These are phyloP conservation scores for Alisma plantagoaquatica DNA, from an alignment of 106 monocot genomes.

Conservation along the genomic window DNA sequence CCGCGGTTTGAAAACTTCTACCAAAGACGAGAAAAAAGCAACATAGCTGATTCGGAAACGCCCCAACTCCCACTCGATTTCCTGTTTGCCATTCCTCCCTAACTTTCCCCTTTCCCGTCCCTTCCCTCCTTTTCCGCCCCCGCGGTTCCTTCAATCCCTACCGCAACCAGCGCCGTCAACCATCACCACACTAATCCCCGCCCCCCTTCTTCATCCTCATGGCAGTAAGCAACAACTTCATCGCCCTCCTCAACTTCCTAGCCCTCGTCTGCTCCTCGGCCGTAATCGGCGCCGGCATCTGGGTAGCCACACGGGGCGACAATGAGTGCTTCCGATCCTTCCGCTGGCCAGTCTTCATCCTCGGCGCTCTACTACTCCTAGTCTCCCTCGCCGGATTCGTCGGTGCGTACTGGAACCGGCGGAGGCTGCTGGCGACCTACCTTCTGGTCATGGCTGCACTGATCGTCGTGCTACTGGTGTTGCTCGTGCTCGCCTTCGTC, in stretches of 20 bases:
- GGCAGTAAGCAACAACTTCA: slow-evolving; percentile 84
- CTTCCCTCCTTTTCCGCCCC: too few relatives aligned
- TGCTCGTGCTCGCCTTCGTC: slow-evolving; percentile 77
- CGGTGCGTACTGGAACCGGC: slow-evolving; percentile 77
- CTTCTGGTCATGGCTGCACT: slow-evolving; percentile 82
- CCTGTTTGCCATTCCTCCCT: too few relatives aligned
- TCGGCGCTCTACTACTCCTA: slow-evolving; percentile 80
- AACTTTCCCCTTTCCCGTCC: too few relatives aligned
- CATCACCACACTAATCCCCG: too few relatives aligned
- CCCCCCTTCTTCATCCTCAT: slow-evolving; percentile 15
- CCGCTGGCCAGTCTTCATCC: slow-evolving; percentile 71
- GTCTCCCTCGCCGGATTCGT: slow-evolving; percentile 89
- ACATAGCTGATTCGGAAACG: too few relatives aligned
- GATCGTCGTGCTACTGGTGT: slow-evolving; percentile 49
- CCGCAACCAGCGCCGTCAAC: too few relatives aligned
- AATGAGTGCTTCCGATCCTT: slow-evolving; percentile 50
- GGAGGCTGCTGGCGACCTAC: slow-evolving; percentile 62
- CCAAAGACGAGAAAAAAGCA: too few relatives aligned
- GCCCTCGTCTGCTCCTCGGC: slow-evolving; percentile 73
- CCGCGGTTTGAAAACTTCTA: too few relatives aligned
- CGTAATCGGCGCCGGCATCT: slow-evolving; percentile 72
- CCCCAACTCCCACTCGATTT: too few relatives aligned
- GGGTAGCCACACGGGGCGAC: slow-evolving; percentile 51
- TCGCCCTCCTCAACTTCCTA: slow-evolving; percentile 56
- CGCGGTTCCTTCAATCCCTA: too few relatives aligned